A percentile compares a stretch with the other conserved stretches of the same genome.
These are phyloP conservation scores for Amaranthus hypochondriacus DNA, from an alignment of 148 eudicot genomes.

Conservation along the genomic window DNA sequence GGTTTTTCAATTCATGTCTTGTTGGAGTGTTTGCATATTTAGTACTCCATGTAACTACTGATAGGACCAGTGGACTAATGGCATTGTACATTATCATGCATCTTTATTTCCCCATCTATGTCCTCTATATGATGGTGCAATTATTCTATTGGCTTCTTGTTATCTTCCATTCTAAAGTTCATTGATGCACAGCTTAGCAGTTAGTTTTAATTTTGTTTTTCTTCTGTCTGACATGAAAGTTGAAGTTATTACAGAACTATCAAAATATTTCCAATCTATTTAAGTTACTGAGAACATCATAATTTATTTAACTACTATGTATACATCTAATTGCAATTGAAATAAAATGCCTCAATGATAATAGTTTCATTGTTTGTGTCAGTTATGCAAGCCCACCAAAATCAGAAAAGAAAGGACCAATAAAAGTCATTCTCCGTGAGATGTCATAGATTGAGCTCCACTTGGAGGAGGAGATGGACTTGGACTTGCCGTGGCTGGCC, in stretches of 20 bases:
- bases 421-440: slow-evolving; percentile 21
- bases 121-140: slow-evolving; percentile 10
- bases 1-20: neutral
- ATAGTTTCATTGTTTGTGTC: slow-evolving; percentile 5
- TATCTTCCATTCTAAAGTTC: neutral
- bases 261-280: neutral
- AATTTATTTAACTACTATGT: neutral
- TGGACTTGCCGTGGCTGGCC: slow-evolving; percentile 29
- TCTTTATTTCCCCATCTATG: neutral
- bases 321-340: neutral
- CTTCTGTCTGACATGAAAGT: neutral
- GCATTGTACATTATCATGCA: neutral
- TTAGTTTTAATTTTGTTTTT: neutral
- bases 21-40: neutral
- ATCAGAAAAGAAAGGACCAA: slow-evolving; percentile 30
- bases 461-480: slow-evolving; percentile 34
- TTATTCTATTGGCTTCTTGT: neutral
- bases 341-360: neutral
- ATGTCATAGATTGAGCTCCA: slow-evolving; percentile 20
- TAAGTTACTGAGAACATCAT: slow-evolving; percentile 3
- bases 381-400: slow-evolving; percentile 21
- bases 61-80: neutral
- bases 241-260: neutral
- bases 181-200: neutral
- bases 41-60: neutral